Evolutionary conservation across 1,284 basidiomycete species (phyloP), one percentile per base, ranked within the genome.

Genomic region (Moesziomyces sp.): DNA sequence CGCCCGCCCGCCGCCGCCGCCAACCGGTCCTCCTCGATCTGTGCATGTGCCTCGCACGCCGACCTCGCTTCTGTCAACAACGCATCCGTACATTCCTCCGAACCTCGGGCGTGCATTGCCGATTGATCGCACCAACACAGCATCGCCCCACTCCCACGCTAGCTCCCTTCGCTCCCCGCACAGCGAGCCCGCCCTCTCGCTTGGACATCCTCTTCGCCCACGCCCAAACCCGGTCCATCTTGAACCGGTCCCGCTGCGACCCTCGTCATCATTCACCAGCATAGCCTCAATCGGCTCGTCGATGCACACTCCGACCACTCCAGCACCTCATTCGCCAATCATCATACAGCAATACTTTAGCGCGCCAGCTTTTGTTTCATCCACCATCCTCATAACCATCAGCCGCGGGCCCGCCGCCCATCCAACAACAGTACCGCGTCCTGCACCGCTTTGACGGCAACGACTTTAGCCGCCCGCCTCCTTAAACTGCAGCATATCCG

Each of bases 101-200:
- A 47, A 11, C 14, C 35, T 38, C 14, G 35, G 10, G 13, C 35
- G 13, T 38, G 35, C 11, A 16, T 38, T 14, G 5, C 35, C 35
- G 16, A 18, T 26, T 7, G 24, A 14, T 18, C 16, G 21, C 54
- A 40, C 24, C 56, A 2, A 35, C 48, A 44, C 35, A 52, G 58
- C 65, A 68, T 62, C 44, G 65, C 59, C 59, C 45, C 51, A 42
- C 54, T 68, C 58, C 58, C 65, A 68, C 65, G 47, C 65, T 68
- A 68, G 59, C 51, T 18, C 42, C 13, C 34, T 23, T 54, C 52
- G 47, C 59, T 47, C 35, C 38, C 48, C 38, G 28, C 19, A 34
- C 34, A 28, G n/a, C 34, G 21, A 13, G 14, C 42, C 30, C 18
- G 7, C 48, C 24, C 23, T 35, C 3, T 46, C 30, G 30, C 24